Percentiles rank a stretch among this genome's conserved stretches.
These are phyloP conservation scores for Candida tropicalis DNA, from an alignment of 1,139 yeast genomes.

Conservation along the genomic window DNA sequence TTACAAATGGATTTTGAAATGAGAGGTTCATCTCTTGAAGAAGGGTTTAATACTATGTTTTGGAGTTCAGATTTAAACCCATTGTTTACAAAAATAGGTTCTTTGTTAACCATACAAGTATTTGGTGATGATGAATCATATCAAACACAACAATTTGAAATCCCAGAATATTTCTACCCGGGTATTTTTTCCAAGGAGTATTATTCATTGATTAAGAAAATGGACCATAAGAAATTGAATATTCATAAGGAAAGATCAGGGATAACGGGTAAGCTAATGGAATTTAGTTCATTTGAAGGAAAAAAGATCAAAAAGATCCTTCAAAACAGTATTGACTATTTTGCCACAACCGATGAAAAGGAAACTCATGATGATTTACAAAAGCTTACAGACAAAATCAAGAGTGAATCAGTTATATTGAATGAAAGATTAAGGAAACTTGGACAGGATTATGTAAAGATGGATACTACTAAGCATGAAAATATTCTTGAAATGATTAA, in stretches of 20 bases:
- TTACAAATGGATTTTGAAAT: conserved; percentile 40
- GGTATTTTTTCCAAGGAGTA: conserved; percentile 31
- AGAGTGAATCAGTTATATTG: conserved; percentile 19
- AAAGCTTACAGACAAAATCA: conserved; percentile 23
- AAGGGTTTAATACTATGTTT: conserved; percentile 37
- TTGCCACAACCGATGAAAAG: conserved; percentile 18
- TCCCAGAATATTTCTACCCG: conserved; percentile 36
- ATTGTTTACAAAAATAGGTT: conserved; percentile 28
- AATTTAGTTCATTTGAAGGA: conserved; percentile 39
- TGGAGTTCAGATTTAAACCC: conserved; percentile 31
- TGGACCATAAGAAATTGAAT: conserved; percentile 22
- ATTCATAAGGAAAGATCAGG: conserved; percentile 21
- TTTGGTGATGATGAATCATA: conserved; percentile 22
- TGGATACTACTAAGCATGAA: conserved; percentile 26
- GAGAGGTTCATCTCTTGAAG: conserved; percentile 30
- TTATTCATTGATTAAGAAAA: conserved; percentile 20
- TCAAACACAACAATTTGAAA: conserved; percentile 21
- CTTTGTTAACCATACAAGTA: conserved; percentile 36
- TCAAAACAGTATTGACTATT: conserved; percentile 22
- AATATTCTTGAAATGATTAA: conserved; percentile 21
- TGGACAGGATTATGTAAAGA: conserved; percentile 21
- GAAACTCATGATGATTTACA: conserved; percentile 28
- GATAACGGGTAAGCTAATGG: conserved; percentile 28
- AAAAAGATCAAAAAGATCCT: conserved; percentile 32
- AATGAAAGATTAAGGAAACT: conserved; percentile 21